Percentiles rank a stretch among this genome's conserved stretches.
These are phyloP conservation scores for Allomyces javanicus DNA, from an alignment of 192 early-diverging fungal genomes.

Conservation along the genomic window DNA sequence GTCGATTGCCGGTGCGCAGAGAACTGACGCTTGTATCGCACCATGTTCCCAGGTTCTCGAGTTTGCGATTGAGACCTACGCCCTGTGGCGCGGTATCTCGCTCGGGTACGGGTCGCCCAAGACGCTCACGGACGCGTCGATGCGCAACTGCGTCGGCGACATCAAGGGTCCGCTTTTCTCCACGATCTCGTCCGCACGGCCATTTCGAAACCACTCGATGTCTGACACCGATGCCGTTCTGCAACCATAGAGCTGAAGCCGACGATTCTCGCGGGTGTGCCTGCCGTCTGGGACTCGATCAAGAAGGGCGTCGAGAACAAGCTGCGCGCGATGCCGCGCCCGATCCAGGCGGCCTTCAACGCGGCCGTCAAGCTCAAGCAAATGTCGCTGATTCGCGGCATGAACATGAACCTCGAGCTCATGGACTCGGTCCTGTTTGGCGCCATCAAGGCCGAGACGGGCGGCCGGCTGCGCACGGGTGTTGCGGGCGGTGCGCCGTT, in stretches of 20 bases:
- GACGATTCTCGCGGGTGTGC: conserved; percentile 63
- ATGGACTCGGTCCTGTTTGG: conserved; percentile 65
- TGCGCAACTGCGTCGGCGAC: conserved; percentile 48
- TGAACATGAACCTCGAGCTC: conserved; percentile 17
- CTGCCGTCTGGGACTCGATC: conserved; percentile 72
- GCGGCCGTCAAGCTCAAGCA: conserved; percentile 55
- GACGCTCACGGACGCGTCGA: conserved; percentile 46
- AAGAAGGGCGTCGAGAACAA: conserved; percentile 61
- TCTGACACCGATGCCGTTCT: no score
- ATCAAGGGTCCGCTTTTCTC: conserved; percentile 20
- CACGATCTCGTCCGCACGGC: no score
- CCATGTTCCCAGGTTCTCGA: conserved; percentile 30
- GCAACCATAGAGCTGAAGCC: conserved; percentile 30
- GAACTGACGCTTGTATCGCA: no score
- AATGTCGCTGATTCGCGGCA: conserved; percentile 1
- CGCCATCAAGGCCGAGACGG: conserved; percentile 59
- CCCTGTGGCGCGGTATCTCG: conserved; percentile 43
- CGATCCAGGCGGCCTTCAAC: conserved; percentile 49
- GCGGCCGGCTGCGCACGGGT: conserved; percentile 62
- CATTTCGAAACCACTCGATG: no score
- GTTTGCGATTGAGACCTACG: conserved; percentile 57
- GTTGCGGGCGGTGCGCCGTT: conserved; percentile 80
- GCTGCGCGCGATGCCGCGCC: conserved; percentile 24
- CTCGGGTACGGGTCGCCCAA: conserved; percentile 45
- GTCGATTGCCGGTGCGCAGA: no score